Conservation (phyloP, 176 grass and related monocot genomes). For the Oryza brachyantha region DNA sequence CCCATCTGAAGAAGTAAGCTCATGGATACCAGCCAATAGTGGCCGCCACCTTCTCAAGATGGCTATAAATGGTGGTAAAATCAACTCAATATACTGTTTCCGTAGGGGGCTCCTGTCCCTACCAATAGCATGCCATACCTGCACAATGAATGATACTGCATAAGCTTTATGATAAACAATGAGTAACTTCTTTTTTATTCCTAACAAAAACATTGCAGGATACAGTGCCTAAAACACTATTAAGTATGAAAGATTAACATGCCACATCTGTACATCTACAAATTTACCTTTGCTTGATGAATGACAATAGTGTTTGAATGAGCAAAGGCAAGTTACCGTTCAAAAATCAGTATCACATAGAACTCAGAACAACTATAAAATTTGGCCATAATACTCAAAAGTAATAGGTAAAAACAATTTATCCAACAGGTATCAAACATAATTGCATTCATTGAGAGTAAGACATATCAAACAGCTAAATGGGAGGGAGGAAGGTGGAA, state of each 20-base stretch:
- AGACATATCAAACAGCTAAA: not conserved
- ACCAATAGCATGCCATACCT: slow-evolving; percentile 96
- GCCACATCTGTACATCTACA: slow-evolving; percentile 12
- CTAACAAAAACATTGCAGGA: slow-evolving; percentile 1
- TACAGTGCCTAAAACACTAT: not conserved
- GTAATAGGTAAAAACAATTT: not conserved
- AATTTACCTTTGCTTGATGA: not conserved
- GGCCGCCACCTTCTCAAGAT: slow-evolving; percentile 89
- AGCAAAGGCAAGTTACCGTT: not conserved
- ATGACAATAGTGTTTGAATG: slow-evolving; percentile 19
- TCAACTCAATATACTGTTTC: slow-evolving; percentile 85
- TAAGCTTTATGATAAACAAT: slow-evolving; percentile 8
- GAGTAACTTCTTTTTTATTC: slow-evolving; percentile 7
- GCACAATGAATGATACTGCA: slow-evolving; percentile 32
- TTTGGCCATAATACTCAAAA: not conserved
- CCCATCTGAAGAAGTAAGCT: slow-evolving; percentile 97
- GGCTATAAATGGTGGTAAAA: slow-evolving; percentile 91
- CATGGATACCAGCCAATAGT: slow-evolving; percentile 93
- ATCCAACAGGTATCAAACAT: not conserved
- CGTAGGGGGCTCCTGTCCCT: slow-evolving; percentile 74
- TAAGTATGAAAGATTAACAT: not conserved
- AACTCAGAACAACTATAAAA: not conserved
- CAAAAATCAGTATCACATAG: slow-evolving; percentile 1
- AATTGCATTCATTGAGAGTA: not conserved
- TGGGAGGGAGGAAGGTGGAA: not conserved